Conservation (phyloP, 768 basidiomycete genomes). For the Coprinopsis strossmayeri region DNA sequence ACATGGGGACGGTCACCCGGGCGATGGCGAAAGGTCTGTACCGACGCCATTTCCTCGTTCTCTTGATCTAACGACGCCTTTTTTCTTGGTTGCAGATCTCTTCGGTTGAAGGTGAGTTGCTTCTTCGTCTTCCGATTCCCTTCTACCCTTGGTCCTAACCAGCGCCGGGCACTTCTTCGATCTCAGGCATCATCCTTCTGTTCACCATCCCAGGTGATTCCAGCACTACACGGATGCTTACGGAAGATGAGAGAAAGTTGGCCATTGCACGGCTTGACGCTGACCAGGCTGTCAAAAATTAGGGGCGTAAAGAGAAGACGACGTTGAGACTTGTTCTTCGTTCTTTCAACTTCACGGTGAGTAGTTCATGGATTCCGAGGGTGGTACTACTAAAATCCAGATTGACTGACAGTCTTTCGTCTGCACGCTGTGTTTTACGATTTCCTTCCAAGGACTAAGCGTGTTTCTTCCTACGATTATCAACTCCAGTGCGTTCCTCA, state of each 20-base stretch:
- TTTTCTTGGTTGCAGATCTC: constrained; percentile 25
- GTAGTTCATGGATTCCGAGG: background rate
- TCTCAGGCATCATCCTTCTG: constrained; percentile 19
- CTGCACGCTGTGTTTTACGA: constrained; percentile 20
- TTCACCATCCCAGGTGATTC: constrained; percentile 23
- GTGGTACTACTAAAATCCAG: background rate
- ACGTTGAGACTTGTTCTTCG: constrained; percentile 10
- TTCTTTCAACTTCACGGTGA: constrained; percentile 16
- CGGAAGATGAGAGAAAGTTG: constrained; percentile 19
- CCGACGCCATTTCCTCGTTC: background rate
- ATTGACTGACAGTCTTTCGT: constrained; percentile 8
- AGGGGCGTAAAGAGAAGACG: constrained; percentile 13
- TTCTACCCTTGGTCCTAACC: no score
- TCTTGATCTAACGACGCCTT: background rate
- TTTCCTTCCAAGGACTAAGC: constrained; percentile 27
- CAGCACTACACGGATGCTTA: constrained; percentile 20
- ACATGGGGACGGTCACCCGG: constrained; percentile 25
- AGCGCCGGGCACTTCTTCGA: constrained; percentile 21
- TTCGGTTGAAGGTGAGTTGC: constrained; percentile 32
- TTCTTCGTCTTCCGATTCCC: no score
- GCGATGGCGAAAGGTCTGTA: constrained; percentile 30
- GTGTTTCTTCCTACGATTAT: constrained; percentile 35
- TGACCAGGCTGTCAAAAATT: constrained; percentile 16
- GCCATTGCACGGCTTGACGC: constrained; percentile 25
- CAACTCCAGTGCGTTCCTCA: constrained; percentile 29